Evolutionary conservation across 169 alveolate genomes (phyloP).

Genomic region (Plasmodium berghei): DNA sequence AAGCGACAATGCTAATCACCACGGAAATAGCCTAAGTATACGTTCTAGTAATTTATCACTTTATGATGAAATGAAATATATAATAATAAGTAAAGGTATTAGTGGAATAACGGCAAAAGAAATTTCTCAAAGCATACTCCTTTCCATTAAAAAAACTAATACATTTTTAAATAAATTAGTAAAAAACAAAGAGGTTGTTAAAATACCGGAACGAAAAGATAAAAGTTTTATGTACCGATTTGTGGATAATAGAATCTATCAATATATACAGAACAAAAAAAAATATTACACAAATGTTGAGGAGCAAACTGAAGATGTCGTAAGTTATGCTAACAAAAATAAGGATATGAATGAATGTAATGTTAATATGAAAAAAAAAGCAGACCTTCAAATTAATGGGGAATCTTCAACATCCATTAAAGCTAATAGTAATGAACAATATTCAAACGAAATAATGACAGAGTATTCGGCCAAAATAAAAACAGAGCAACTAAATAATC

Average conservation of each 20-base stretch:
- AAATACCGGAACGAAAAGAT: slow-evolving; percentile 69
- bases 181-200: slow-evolving; percentile 52
- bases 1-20: not conserved
- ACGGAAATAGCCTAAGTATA: not conserved
- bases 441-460: not conserved
- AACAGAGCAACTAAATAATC: not conserved
- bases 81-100: slow-evolving; percentile 59
- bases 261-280: slow-evolving; percentile 55
- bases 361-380: not conserved
- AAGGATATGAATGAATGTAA: not conserved
- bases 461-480: not conserved
- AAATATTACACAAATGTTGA: not conserved
- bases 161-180: slow-evolving; percentile 39
- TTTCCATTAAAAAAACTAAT: slow-evolving; percentile 61
- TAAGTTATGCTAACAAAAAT: not conserved
- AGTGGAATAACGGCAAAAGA: slow-evolving; percentile 72
- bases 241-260: slow-evolving; percentile 54
- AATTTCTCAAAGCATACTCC: slow-evolving; percentile 23
- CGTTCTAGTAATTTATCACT: slow-evolving; percentile 20
- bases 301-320: not conserved
- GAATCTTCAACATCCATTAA: not conserved
- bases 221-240: slow-evolving; percentile 73
- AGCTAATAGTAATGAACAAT: not conserved
- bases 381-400: not conserved
- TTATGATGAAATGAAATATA: slow-evolving; percentile 48